phyloP scores from a whole-genome alignment of 23 red algal genomes.

The Cyanidiococcus yangmingshanensis region DNA sequence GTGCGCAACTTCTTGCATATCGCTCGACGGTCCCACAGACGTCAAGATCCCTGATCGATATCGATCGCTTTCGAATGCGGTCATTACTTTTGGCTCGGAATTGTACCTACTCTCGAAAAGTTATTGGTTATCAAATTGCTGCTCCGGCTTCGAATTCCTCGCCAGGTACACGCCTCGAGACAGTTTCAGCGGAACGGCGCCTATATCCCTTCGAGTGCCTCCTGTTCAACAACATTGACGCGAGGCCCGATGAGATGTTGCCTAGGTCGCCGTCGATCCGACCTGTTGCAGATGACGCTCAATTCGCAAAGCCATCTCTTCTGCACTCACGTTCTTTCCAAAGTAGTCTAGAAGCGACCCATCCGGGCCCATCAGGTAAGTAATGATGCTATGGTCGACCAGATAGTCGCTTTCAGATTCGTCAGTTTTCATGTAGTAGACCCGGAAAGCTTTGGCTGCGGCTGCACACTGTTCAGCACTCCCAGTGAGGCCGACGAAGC shows the following conservation, averaged over 20 bases:
- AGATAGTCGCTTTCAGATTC: constrained; percentile 39
- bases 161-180: no score
- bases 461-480: constrained; percentile 29
- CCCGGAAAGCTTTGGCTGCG: constrained; percentile 61
- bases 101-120: no score
- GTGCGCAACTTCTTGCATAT: no score
- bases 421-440: constrained; percentile 62
- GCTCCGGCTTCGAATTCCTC: no score
- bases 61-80: no score
- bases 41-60: no score
- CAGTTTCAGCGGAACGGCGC: no score
- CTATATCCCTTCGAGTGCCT: no score
- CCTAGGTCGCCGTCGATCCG: background rate
- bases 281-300: background rate
- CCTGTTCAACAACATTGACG: no score
- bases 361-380: constrained; percentile 81
- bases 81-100: no score
- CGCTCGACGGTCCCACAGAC: no score
- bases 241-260: background rate
- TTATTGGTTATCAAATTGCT: no score
- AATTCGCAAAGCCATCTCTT: constrained; percentile 33
- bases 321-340: constrained; percentile 60
- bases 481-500: constrained; percentile 71
- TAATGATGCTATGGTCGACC: constrained; percentile 93
- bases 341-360: constrained; percentile 85